These are phyloP conservation scores for Karstenula rhodostoma DNA, from an alignment of 2,329 filamentous ascomycete species.

Conservation along the genomic window DNA sequence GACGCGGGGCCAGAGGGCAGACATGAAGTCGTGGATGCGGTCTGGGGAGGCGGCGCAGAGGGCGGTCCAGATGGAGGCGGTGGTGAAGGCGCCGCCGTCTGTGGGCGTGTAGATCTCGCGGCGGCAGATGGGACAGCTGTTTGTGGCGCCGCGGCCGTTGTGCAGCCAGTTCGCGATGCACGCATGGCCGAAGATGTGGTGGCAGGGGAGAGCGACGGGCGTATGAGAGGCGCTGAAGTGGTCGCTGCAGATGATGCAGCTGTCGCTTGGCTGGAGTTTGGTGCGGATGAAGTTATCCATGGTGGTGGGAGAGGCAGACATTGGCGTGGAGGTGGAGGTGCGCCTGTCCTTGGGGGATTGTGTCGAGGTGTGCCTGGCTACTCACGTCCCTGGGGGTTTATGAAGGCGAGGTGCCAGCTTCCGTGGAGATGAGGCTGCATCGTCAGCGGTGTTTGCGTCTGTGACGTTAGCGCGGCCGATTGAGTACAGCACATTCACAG, in stretches of 20 bases:
- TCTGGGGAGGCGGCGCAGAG: slow-evolving; percentile 33
- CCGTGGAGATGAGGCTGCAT: background rate
- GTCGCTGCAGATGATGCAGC: slow-evolving; percentile 40
- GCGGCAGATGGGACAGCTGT: slow-evolving; percentile 40
- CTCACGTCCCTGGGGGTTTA: background rate
- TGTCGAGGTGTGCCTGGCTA: background rate
- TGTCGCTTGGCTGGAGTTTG: slow-evolving; percentile 35
- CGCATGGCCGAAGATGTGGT: slow-evolving; percentile 42
- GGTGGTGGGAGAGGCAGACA: background rate
- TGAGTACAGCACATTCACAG: slow-evolving; percentile 11
- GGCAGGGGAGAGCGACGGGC: slow-evolving; percentile 41
- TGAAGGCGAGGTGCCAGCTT: background rate
- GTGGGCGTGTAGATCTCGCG: slow-evolving; percentile 20
- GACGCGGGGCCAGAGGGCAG: slow-evolving; percentile 30
- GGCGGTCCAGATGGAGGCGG: slow-evolving; percentile 35
- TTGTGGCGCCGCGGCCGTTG: slow-evolving; percentile 32
- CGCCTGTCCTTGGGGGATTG: background rate
- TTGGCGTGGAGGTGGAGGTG: background rate
- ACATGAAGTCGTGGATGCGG: slow-evolving; percentile 30
- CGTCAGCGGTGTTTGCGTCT: slow-evolving; percentile 10
- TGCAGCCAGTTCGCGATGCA: slow-evolving; percentile 42
- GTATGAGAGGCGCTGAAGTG: slow-evolving; percentile 32
- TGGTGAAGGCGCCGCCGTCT: slow-evolving; percentile 25
- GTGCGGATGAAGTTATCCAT: slow-evolving; percentile 40
- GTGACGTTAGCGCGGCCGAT: slow-evolving; percentile 1